Evolutionary conservation across 78 protist species (phyloP).

Genomic region (Protostelium mycophagum): DNA sequence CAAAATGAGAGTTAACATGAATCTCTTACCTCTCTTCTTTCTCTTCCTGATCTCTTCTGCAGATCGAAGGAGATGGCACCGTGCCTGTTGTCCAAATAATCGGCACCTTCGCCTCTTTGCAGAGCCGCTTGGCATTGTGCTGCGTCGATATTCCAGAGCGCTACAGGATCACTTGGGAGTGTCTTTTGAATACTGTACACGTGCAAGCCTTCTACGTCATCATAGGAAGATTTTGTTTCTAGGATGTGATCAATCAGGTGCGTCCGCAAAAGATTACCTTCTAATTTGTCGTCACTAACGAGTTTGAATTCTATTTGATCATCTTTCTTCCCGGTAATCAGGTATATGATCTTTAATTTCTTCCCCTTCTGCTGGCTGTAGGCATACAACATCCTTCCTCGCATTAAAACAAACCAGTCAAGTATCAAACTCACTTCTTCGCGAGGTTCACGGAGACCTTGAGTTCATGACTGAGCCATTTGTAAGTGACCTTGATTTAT

Average conservation of each 20-base stretch:
- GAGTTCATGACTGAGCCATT: not conserved
- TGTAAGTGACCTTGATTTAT: not conserved
- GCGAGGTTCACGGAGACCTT: not conserved
- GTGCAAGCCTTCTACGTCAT: not conserved
- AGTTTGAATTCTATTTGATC: not conserved
- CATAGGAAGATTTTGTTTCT: not conserved
- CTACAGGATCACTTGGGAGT: not conserved
- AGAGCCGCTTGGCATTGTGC: not conserved
- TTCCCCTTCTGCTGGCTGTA: not conserved
- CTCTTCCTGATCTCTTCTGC: not conserved
- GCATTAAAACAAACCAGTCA: not conserved
- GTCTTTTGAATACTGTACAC: not conserved
- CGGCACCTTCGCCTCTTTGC: not conserved
- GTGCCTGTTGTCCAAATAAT: not conserved
- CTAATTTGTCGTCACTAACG: not conserved
- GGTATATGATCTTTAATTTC: not conserved
- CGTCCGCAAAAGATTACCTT: not conserved
- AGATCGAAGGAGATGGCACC: not conserved
- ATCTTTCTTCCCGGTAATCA: not conserved
- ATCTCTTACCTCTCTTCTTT: not conserved
- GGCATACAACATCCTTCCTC: not conserved
- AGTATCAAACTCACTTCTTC: not conserved
- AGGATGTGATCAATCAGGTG: not conserved
- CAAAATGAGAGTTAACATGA: not conserved
- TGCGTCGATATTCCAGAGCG: not conserved